Conservation (phyloP, 148 eudicot species). For the Salicornia ramosissima region DNA sequence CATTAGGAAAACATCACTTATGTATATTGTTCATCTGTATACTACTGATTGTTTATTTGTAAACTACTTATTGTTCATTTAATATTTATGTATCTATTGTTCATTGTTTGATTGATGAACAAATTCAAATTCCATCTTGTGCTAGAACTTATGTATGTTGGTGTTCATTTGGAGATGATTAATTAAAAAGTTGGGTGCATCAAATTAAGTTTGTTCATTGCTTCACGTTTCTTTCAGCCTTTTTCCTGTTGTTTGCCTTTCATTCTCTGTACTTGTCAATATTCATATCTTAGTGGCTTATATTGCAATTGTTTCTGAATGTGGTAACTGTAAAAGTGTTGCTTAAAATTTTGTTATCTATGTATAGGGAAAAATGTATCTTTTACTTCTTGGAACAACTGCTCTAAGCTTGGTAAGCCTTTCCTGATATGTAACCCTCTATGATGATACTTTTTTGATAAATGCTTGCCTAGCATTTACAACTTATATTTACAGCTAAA, state of each 20-base stretch:
- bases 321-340: neutral
- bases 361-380: conserved; percentile 86
- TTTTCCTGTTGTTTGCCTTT: neutral
- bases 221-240: neutral
- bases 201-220: neutral
- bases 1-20: too few species aligned
- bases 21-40: too few species aligned
- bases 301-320: neutral
- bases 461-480: neutral
- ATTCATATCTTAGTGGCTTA: neutral
- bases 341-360: conserved; percentile 8
- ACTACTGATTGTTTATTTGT: too few species aligned
- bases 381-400: conserved; percentile 94
- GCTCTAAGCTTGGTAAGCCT: conserved; percentile 85
- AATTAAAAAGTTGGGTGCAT: neutral
- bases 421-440: neutral
- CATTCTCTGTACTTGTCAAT: neutral
- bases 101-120: too few species aligned
- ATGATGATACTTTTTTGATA: neutral
- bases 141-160: too few species aligned
- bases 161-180: neutral
- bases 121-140: too few species aligned
- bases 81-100: too few species aligned
- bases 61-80: too few species aligned
- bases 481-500: neutral